These are phyloP conservation scores for Logfia minima DNA, from an alignment of 129 eudicot species.

Conservation along the genomic window DNA sequence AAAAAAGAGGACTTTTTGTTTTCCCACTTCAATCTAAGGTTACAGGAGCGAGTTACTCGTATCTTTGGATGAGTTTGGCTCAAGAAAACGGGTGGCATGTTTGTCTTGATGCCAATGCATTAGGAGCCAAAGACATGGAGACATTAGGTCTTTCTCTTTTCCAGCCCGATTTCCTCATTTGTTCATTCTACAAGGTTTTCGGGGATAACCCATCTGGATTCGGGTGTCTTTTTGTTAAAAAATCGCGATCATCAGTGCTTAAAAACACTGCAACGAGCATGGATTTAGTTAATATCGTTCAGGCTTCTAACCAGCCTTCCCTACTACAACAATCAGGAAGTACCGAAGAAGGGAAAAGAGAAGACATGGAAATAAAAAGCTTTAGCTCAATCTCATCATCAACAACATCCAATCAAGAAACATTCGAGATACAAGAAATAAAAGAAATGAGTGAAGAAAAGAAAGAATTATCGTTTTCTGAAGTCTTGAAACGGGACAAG, in stretches of 20 bases:
- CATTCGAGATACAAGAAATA: slow-evolving; percentile 33
- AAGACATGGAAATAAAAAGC: slow-evolving; percentile 16
- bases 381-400: slow-evolving; percentile 27
- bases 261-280: slow-evolving; percentile 42
- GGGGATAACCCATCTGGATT: slow-evolving; percentile 91
- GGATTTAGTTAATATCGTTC: slow-evolving; percentile 57
- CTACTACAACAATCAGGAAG: slow-evolving; percentile 28
- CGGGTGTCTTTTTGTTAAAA: slow-evolving; percentile 75
- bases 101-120: slow-evolving; percentile 71
- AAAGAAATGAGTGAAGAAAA: slow-evolving; percentile 18
- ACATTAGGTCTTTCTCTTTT: slow-evolving; percentile 81
- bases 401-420: slow-evolving; percentile 17
- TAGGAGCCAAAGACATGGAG: slow-evolving; percentile 89
- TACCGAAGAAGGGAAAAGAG: slow-evolving; percentile 9
- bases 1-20: slow-evolving; percentile 62
- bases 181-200: slow-evolving; percentile 80
- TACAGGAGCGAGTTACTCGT: slow-evolving; percentile 75
- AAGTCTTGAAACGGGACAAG: slow-evolving; percentile 35
- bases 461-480: slow-evolving; percentile 29
- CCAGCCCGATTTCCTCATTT: slow-evolving; percentile 72
- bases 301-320: slow-evolving; percentile 31
- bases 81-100: slow-evolving; percentile 89
- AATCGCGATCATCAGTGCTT: slow-evolving; percentile 49
- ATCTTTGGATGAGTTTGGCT: slow-evolving; percentile 80
- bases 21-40: slow-evolving; percentile 81